Percentiles rank a stretch among this genome's conserved stretches.
These are phyloP conservation scores for Rhododendron vialii DNA, from an alignment of 148 eudicot species.

Conservation along the genomic window DNA sequence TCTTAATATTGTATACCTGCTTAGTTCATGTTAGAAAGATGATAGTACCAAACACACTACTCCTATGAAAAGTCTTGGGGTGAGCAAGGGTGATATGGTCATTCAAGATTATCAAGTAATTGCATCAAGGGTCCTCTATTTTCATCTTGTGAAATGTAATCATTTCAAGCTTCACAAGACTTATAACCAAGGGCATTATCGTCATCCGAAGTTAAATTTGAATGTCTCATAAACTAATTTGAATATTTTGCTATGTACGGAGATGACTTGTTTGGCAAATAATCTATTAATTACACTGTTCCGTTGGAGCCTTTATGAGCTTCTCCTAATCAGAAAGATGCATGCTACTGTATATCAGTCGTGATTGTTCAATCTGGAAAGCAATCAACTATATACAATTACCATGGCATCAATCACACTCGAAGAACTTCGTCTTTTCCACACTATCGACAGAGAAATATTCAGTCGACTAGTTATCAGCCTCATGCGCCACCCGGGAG, in stretches of 20 bases:
- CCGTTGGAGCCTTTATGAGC: not conserved
- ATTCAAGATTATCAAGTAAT: not conserved
- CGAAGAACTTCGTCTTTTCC: conserved; percentile 25
- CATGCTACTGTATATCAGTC: not conserved
- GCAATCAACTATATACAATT: conserved; percentile 4
- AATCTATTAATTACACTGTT: not conserved
- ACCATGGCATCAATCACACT: conserved; percentile 10
- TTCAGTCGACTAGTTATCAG: conserved; percentile 24
- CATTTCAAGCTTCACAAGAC: not conserved
- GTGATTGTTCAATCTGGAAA: not conserved
- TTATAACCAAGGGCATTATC: not conserved
- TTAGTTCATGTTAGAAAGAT: not conserved
- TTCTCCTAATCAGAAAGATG: not conserved
- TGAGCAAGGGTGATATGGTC: not conserved
- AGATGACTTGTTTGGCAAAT: not conserved
- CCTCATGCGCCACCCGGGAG: conserved; percentile 12
- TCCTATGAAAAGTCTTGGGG: not conserved
- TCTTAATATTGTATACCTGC: not conserved
- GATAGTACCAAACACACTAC: not conserved
- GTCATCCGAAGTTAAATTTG: not conserved
- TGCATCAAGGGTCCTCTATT: not conserved
- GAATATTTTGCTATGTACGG: not conserved
- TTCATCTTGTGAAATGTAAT: not conserved
- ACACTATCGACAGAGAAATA: conserved; percentile 26
- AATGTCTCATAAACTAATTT: not conserved